Evolutionary conservation across 2,329 filamentous ascomycete species (phyloP).

Genomic region (Colletotrichum eremochloae): DNA sequence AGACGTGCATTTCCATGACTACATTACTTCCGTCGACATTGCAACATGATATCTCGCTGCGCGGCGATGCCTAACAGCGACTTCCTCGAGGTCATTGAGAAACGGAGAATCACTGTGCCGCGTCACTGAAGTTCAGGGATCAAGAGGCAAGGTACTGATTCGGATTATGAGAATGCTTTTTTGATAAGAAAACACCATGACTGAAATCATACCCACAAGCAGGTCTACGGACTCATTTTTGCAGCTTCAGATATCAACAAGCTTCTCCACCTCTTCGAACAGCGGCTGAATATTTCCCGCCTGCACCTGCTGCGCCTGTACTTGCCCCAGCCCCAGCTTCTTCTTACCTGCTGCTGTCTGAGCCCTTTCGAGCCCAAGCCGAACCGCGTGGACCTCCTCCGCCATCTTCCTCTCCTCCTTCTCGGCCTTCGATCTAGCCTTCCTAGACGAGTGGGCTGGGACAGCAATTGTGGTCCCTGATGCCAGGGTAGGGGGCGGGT

Average conservation of each 20-base stretch:
- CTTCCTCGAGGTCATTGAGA: background rate
- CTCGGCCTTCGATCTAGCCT: slow-evolving; percentile 9
- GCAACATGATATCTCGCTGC: background rate
- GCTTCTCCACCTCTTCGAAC: slow-evolving; percentile 24
- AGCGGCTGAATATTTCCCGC: background rate
- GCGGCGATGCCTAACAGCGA: no score
- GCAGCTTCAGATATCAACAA: slow-evolving; percentile 31
- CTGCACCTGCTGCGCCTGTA: background rate
- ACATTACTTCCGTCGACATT: no score
- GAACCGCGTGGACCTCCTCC: slow-evolving; percentile 25
- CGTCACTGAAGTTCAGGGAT: background rate
- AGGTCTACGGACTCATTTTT: background rate
- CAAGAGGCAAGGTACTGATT: background rate
- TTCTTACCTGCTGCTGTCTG: slow-evolving; percentile 14
- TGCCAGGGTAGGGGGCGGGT: background rate
- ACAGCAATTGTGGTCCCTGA: background rate
- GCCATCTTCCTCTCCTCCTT: slow-evolving; percentile 27
- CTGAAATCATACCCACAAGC: background rate
- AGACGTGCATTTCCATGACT: background rate
- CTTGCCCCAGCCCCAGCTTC: background rate
- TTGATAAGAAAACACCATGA: no score
- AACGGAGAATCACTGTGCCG: background rate
- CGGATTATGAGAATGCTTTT: background rate
- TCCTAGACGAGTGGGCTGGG: slow-evolving; percentile 13
- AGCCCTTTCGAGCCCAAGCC: slow-evolving; percentile 24